phyloP scores from a whole-genome alignment of 768 basidiomycete genomes.

The Boletus tomentosulus region DNA sequence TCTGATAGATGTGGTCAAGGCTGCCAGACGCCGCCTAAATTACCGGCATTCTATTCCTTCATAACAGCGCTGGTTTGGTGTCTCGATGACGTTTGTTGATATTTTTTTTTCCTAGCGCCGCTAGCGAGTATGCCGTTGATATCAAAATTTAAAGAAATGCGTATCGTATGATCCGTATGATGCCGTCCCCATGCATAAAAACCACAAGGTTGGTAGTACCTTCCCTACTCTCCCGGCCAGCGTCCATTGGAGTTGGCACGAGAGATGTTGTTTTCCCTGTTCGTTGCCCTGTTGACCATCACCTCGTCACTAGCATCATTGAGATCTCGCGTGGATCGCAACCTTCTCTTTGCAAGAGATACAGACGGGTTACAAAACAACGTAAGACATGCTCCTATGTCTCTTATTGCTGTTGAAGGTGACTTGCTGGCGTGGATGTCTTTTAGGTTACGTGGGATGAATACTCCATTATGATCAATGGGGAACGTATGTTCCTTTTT shows the following conservation, averaged over 20 bases:
- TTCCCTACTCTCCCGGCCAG: neutral
- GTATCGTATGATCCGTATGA: neutral
- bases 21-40: neutral
- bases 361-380: slow-evolving; percentile 15
- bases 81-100: neutral
- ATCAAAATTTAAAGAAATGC: too few species aligned
- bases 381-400: slow-evolving; percentile 2
- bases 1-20: neutral
- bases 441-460: slow-evolving; percentile 53
- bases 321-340: slow-evolving; percentile 4
- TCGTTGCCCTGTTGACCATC: slow-evolving; percentile 10
- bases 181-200: neutral
- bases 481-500: slow-evolving; percentile 53
- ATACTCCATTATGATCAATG: slow-evolving; percentile 53
- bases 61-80: neutral
- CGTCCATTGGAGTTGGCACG: neutral
- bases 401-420: neutral
- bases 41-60: neutral
- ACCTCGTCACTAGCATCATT: slow-evolving; percentile 11
- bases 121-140: neutral
- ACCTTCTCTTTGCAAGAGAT: slow-evolving; percentile 14
- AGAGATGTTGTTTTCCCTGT: slow-evolving; percentile 9
- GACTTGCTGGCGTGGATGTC: neutral
- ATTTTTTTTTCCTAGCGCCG: neutral
- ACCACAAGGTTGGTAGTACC: neutral